Percentiles rank a stretch among this genome's conserved stretches.
These are phyloP conservation scores for Amanita thiersii DNA, from an alignment of 768 basidiomycete genomes.

Conservation along the genomic window DNA sequence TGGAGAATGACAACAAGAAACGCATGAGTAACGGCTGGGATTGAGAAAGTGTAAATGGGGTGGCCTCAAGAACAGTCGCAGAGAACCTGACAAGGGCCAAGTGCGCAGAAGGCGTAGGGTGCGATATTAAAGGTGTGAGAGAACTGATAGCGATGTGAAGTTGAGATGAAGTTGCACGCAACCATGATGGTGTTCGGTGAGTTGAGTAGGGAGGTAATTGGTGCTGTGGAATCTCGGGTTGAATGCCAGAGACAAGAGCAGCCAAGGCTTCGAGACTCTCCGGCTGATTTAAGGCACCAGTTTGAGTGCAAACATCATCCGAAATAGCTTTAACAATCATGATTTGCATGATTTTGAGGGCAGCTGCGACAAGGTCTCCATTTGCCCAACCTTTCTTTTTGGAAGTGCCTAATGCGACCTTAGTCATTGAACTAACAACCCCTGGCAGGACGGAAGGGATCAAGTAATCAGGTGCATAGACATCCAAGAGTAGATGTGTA, in stretches of 20 bases:
- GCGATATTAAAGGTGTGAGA: conserved; percentile 60
- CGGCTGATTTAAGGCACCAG: conserved; percentile 49
- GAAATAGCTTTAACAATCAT: conserved; percentile 52
- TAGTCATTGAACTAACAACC: conserved; percentile 68
- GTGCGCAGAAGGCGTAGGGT: conserved; percentile 63
- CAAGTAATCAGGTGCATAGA: conserved; percentile 45
- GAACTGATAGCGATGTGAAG: conserved; percentile 77
- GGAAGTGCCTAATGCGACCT: conserved; percentile 51
- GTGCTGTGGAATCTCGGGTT: conserved; percentile 12
- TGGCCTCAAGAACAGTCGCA: conserved; percentile 39
- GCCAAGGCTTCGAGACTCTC: conserved; percentile 58
- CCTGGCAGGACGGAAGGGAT: conserved; percentile 76
- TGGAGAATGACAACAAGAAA: conserved; percentile 66
- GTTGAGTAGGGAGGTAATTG: conserved; percentile 34
- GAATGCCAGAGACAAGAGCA: conserved; percentile 17
- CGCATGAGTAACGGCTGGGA: conserved; percentile 61
- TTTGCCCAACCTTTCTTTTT: conserved; percentile 61
- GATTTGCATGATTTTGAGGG: conserved; percentile 48
- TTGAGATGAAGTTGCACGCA: conserved; percentile 75
- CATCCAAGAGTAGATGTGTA: conserved; percentile 45
- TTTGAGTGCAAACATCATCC: conserved; percentile 56
- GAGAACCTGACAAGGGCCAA: conserved; percentile 51
- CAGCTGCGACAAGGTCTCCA: conserved; percentile 54
- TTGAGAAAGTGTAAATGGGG: conserved; percentile 57
- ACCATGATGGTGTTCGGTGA: conserved; percentile 67